Percentiles rank a stretch among this genome's conserved stretches.
phyloP scores from a whole-genome alignment of 2,329 filamentous ascomycete genomes.

The Remersonia thermophila region DNA sequence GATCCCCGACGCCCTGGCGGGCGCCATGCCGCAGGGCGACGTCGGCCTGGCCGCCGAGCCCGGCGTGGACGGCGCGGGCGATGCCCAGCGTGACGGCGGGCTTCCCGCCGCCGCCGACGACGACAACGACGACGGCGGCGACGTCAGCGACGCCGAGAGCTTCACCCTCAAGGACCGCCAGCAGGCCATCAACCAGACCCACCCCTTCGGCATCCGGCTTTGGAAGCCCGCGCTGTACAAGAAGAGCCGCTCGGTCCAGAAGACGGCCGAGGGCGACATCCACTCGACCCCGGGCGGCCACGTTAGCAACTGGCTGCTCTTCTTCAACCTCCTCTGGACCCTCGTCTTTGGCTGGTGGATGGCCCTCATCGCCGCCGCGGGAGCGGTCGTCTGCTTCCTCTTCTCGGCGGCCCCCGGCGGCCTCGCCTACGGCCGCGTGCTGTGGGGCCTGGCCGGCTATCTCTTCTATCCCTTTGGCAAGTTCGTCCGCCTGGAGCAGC shows the following conservation, averaged over 20 bases:
- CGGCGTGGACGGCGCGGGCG: slow-evolving; percentile 8
- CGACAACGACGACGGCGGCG: slow-evolving; percentile 27
- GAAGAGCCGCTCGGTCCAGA: slow-evolving; percentile 90
- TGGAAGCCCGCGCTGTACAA: slow-evolving; percentile 99
- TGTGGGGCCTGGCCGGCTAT: slow-evolving; percentile 76
- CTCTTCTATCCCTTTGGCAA: slow-evolving; percentile 95
- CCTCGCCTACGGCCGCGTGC: slow-evolving; percentile 70
- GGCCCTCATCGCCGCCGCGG: slow-evolving; percentile 59
- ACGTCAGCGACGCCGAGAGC: slow-evolving; percentile 85
- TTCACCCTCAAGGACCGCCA: slow-evolving; percentile 96
- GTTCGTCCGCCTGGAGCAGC: slow-evolving; percentile 84
- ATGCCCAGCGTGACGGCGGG: neutral
- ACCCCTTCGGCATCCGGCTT: slow-evolving; percentile 95
- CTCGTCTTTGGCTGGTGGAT: slow-evolving; percentile 95
- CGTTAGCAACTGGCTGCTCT: slow-evolving; percentile 70
- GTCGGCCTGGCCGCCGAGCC: slow-evolving; percentile 3
- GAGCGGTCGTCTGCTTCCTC: slow-evolving; percentile 65
- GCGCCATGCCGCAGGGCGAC: too few relatives aligned
- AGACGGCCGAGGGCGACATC: slow-evolving; percentile 91
- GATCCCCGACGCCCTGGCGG: neutral
- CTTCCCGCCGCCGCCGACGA: slow-evolving; percentile 21
- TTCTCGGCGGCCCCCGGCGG: slow-evolving; percentile 71
- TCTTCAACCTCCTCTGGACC: slow-evolving; percentile 88
- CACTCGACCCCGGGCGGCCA: slow-evolving; percentile 84
- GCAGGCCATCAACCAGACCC: slow-evolving; percentile 95